A percentile compares a stretch with the other conserved stretches of the same genome.
Evolutionary conservation across 2,329 filamentous ascomycete genomes (phyloP).

Genomic region (Trichoderma endophyticum): DNA sequence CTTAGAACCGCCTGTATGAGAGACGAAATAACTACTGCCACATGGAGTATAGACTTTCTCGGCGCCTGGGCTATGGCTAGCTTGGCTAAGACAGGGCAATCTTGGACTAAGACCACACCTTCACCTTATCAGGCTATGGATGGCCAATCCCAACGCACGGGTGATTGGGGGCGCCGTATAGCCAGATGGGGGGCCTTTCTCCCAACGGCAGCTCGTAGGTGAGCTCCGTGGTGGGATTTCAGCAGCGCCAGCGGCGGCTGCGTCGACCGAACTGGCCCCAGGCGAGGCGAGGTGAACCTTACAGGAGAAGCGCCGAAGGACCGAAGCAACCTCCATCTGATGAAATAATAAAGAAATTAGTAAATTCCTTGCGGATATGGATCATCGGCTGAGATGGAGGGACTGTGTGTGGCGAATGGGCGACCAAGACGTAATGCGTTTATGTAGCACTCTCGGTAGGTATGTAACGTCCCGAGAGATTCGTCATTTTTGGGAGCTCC

Average conservation of each 20-base stretch:
- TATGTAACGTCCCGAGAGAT: constrained; percentile 14
- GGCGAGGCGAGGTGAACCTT: not conserved
- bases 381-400: constrained; percentile 9
- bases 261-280: not conserved
- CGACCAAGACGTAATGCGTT: constrained; percentile 29
- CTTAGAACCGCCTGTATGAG: not conserved
- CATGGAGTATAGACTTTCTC: constrained; percentile 14
- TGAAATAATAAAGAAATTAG: not conserved
- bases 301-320: constrained; percentile 13
- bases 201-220: not conserved
- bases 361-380: constrained; percentile 5
- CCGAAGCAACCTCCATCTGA: constrained; percentile 5
- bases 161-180: not conserved
- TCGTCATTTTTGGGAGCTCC: constrained; percentile 4
- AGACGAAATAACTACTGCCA: not conserved
- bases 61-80: constrained; percentile 5
- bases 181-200: not conserved
- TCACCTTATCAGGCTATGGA: constrained; percentile 16
- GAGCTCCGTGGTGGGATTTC: not conserved
- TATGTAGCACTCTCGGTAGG: constrained; percentile 19
- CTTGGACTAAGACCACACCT: constrained; percentile 11
- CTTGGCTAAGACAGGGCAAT: constrained; percentile 19
- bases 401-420: constrained; percentile 24
- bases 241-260: constrained; percentile 20
- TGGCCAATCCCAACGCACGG: constrained; percentile 12